Evolutionary conservation across 257 asterid species (phyloP).

Genomic region (Gardenia jasminoides): DNA sequence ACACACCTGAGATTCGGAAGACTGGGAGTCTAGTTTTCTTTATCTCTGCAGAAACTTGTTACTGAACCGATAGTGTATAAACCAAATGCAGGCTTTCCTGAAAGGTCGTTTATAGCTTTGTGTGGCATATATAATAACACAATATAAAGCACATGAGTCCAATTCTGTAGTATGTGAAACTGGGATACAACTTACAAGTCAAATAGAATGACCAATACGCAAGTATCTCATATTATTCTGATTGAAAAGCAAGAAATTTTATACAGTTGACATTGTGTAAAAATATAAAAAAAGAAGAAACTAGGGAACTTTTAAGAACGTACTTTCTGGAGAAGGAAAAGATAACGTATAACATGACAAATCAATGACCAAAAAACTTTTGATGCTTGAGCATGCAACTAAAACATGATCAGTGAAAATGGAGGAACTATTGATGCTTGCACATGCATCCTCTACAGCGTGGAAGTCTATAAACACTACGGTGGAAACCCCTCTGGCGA

Average conservation of each 20-base stretch:
- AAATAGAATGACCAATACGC: no score
- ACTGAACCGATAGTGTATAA: neutral
- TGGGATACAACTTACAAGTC: neutral
- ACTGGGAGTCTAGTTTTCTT: neutral
- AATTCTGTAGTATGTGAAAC: neutral
- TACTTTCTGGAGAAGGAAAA: neutral
- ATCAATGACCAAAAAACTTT: neutral
- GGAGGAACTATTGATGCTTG: slow-evolving; percentile 26
- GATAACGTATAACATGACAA: neutral
- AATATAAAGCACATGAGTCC: neutral
- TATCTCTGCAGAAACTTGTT: neutral
- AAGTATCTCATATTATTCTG: neutral
- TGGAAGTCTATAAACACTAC: slow-evolving; percentile 58
- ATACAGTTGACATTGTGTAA: neutral
- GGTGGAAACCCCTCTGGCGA: slow-evolving; percentile 35
- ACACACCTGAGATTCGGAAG: neutral
- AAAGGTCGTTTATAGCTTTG: neutral
- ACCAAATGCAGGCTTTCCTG: neutral
- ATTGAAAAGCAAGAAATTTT: no score
- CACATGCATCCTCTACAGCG: slow-evolving; percentile 64
- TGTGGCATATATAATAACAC: no score
- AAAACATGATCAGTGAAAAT: neutral
- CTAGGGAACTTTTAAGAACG: neutral
- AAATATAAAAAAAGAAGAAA: neutral
- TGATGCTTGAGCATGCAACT: neutral